phyloP scores from a whole-genome alignment of 257 asterid species.

The Solanum infundibuliforme region DNA sequence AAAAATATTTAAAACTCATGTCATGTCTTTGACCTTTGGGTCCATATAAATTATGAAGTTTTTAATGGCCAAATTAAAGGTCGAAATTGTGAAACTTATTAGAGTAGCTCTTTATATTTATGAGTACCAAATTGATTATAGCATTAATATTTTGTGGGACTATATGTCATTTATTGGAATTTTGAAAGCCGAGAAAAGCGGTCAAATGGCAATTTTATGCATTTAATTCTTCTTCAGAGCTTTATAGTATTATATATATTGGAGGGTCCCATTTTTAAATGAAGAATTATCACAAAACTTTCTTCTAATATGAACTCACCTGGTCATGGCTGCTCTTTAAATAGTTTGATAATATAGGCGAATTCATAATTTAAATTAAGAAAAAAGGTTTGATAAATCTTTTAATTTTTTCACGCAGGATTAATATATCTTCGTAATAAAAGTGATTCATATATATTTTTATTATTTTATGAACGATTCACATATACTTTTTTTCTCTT shows the following conservation, averaged over 20 bases:
- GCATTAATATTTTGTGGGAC: background rate
- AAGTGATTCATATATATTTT: too few species aligned
- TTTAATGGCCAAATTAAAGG: background rate
- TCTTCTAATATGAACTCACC: background rate
- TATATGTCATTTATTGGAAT: background rate
- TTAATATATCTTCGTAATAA: too few species aligned
- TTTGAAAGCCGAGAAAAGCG: background rate
- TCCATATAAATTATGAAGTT: background rate
- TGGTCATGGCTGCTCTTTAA: background rate
- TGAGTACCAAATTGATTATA: background rate
- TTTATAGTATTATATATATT: background rate
- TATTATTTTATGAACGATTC: background rate
- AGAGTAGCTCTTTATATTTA: background rate
- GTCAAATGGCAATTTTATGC: background rate
- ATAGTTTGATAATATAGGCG: background rate
- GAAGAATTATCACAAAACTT: background rate
- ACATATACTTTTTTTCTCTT: too few species aligned
- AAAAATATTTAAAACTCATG: background rate
- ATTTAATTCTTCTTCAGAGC: background rate
- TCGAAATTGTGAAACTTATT: background rate
- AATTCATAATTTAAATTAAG: too few species aligned
- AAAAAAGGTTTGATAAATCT: too few species aligned
- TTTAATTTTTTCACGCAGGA: too few species aligned
- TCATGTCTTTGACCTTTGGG: background rate
- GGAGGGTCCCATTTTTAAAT: background rate